phyloP scores from a whole-genome alignment of 2,329 filamentous ascomycete genomes.

The Colletotrichum abscissum region DNA sequence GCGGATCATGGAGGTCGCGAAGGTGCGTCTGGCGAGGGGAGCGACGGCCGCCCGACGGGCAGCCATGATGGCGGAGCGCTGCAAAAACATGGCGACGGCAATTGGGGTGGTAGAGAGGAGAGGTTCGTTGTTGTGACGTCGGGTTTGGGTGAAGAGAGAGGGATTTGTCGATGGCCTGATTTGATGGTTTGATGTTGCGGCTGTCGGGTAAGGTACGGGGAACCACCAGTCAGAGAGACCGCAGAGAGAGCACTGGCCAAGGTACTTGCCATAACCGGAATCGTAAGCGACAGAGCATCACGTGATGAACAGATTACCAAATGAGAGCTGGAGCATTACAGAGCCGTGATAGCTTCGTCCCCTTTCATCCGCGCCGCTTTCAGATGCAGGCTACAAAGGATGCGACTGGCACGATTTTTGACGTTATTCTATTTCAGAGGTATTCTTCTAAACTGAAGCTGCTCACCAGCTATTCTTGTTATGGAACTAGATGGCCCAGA shows the following conservation, averaged over 20 bases:
- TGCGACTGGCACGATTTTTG: not conserved
- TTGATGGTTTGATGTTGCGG: constrained; percentile 47
- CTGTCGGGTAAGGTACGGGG: constrained; percentile 35
- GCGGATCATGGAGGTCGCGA: constrained; percentile 70
- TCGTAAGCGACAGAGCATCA: constrained; percentile 29
- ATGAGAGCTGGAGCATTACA: constrained; percentile 27
- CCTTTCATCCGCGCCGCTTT: not conserved
- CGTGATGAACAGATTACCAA: constrained; percentile 26
- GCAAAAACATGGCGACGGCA: constrained; percentile 67
- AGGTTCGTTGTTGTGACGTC: constrained; percentile 36
- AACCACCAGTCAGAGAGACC: constrained; percentile 12
- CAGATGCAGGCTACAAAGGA: not conserved
- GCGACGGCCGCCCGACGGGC: constrained; percentile 69
- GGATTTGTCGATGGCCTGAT: constrained; percentile 63
- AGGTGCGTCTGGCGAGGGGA: constrained; percentile 67
- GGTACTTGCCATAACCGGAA: constrained; percentile 38
- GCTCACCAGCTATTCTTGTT: not conserved
- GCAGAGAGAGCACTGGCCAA: constrained; percentile 33
- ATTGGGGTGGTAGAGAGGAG: constrained; percentile 38
- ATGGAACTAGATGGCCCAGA: too few species aligned
- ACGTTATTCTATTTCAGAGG: not conserved
- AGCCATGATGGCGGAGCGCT: constrained; percentile 70
- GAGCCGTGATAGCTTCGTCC: not conserved
- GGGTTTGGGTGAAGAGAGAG: constrained; percentile 46
- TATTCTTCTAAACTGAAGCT: not conserved